These are phyloP conservation scores for Euphorbia schlechtendalii DNA, from an alignment of 441 rosid species.

Conservation along the genomic window DNA sequence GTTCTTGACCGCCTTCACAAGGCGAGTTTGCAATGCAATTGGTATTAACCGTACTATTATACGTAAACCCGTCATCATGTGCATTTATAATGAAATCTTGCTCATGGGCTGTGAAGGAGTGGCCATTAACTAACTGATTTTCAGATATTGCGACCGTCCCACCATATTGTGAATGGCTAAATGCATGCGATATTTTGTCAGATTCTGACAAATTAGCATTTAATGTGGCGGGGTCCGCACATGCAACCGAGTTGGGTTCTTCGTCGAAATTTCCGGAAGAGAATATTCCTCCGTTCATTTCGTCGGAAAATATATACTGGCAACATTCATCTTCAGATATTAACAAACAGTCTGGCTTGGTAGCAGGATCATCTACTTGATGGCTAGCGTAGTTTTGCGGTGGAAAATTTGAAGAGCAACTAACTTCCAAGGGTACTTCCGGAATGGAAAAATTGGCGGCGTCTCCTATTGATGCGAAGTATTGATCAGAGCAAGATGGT, in stretches of 20 bases:
- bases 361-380: slow-evolving; percentile 26
- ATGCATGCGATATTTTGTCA: slow-evolving; percentile 31
- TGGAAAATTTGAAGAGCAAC: slow-evolving; percentile 40
- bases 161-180: slow-evolving; percentile 39
- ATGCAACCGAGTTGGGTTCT: slow-evolving; percentile 34
- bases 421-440: slow-evolving; percentile 50
- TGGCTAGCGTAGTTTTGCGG: slow-evolving; percentile 35
- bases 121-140: slow-evolving; percentile 37
- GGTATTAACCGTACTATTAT: too few relatives aligned
- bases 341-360: slow-evolving; percentile 46
- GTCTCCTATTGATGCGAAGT: slow-evolving; percentile 51
- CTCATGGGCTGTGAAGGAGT: slow-evolving; percentile 38
- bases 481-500: slow-evolving; percentile 52
- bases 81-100: slow-evolving; percentile 33
- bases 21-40: slow-evolving; percentile 39
- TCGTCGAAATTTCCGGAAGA: slow-evolving; percentile 37
- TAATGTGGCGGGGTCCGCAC: slow-evolving; percentile 34
- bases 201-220: slow-evolving; percentile 37
- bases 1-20: slow-evolving; percentile 44
- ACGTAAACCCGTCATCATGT: slow-evolving; percentile 43
- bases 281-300: slow-evolving; percentile 31
- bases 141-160: slow-evolving; percentile 25
- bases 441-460: slow-evolving; percentile 46
- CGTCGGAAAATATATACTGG: slow-evolving; percentile 64
- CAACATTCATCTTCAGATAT: slow-evolving; percentile 89